Conservation (phyloP, 2,329 filamentous ascomycete species). For the Westerdykella sp. region DNA sequence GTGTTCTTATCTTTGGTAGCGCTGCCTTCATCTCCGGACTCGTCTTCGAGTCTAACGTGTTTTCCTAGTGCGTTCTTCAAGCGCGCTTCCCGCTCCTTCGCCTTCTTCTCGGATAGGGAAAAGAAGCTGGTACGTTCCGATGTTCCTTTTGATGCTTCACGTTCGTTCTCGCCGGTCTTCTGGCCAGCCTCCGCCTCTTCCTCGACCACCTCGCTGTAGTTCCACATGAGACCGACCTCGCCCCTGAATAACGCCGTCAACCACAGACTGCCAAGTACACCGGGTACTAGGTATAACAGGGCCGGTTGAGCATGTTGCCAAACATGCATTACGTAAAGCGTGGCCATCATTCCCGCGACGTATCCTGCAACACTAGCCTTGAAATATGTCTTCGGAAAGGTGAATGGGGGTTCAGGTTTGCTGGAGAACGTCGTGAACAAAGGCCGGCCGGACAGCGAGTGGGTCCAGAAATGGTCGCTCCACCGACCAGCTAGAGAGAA, state of each 20-base stretch:
- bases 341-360: constrained; percentile 66
- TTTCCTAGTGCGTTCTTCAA: constrained; percentile 10
- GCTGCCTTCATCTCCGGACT: constrained; percentile 6
- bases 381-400: constrained; percentile 83
- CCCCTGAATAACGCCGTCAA: constrained; percentile 63
- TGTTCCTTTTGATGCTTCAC: not conserved
- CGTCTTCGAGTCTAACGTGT: constrained; percentile 11
- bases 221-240: constrained; percentile 71
- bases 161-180: constrained; percentile 6
- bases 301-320: constrained; percentile 83
- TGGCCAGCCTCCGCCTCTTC: constrained; percentile 18
- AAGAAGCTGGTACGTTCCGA: constrained; percentile 21
- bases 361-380: constrained; percentile 71
- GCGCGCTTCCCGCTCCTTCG: constrained; percentile 12
- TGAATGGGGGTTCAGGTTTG: constrained; percentile 26
- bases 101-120: constrained; percentile 19
- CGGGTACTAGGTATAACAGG: constrained; percentile 84
- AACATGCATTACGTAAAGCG: constrained; percentile 68
- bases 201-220: constrained; percentile 63
- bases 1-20: constrained; percentile 1
- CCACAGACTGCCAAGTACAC: constrained; percentile 71
- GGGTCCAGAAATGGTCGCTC: constrained; percentile 79
- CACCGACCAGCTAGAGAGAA: constrained; percentile 59
- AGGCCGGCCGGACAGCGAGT: constrained; percentile 26
- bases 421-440: constrained; percentile 13